These are phyloP conservation scores for Clonostachys chloroleuca DNA, from an alignment of 2,329 filamentous ascomycete species.

Conservation along the genomic window DNA sequence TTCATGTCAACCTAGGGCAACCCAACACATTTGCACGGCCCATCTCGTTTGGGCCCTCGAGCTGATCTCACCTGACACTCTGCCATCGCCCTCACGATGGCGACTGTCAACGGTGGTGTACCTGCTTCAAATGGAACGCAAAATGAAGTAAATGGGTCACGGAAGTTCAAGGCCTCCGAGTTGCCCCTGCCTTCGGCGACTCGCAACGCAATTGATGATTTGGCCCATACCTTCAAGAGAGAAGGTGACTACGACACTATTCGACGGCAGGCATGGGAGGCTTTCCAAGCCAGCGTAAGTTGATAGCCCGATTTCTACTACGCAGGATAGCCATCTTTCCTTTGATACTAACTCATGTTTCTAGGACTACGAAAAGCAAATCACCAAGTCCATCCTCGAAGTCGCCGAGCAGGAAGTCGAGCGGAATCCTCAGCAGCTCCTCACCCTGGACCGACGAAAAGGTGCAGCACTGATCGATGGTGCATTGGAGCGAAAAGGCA, in stretches of 20 bases:
- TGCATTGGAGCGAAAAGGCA: constrained; percentile 69
- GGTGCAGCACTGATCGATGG: constrained; percentile 74
- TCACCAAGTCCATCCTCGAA: constrained; percentile 62
- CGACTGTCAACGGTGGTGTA: neutral
- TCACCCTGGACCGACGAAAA: constrained; percentile 70
- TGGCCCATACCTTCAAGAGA: constrained; percentile 81
- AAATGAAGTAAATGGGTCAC: constrained; percentile 5
- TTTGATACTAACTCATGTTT: neutral
- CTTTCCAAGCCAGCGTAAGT: constrained; percentile 66
- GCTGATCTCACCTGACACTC: neutral
- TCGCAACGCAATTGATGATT: constrained; percentile 65
- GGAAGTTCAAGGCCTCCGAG: constrained; percentile 69
- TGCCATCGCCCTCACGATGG: neutral
- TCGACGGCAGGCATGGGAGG: constrained; percentile 72
- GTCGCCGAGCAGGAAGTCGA: constrained; percentile 73
- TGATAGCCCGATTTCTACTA: neutral
- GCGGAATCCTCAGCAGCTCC: constrained; percentile 64
- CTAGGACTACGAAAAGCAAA: constrained; percentile 65
- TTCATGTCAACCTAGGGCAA: too few species aligned
- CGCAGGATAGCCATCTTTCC: too few species aligned
- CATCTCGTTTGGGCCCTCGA: neutral
- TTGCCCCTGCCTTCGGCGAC: constrained; percentile 71
- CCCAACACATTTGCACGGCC: too few species aligned
- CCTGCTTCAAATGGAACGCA: neutral
- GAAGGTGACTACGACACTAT: constrained; percentile 78